A percentile compares a stretch with the other conserved stretches of the same genome.
phyloP scores from a whole-genome alignment of 1,139 yeast genomes.

The Yamadazyma diospyri region DNA sequence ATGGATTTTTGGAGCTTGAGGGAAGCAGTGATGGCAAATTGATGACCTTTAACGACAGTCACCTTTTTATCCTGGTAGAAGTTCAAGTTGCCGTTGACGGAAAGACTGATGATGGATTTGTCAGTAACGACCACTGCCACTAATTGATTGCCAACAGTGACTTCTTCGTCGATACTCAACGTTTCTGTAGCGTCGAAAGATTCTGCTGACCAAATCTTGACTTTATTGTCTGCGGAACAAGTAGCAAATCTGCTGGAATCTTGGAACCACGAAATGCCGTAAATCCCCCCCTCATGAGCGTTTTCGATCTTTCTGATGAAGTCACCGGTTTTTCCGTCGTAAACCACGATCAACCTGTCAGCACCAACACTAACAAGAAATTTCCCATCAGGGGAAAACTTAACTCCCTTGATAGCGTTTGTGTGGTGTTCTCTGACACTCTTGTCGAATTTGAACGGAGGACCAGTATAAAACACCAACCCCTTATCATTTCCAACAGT shows the following conservation, averaged over 20 bases:
- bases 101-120: constrained; percentile 59
- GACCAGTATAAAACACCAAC: constrained; percentile 83
- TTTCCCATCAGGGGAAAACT: constrained; percentile 76
- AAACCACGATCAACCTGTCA: constrained; percentile 72
- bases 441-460: constrained; percentile 83
- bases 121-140: constrained; percentile 75
- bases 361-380: constrained; percentile 81
- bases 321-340: constrained; percentile 89
- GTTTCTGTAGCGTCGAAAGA: constrained; percentile 22
- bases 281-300: constrained; percentile 77
- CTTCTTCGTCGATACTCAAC: constrained; percentile 38
- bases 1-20: constrained; percentile 24
- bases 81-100: constrained; percentile 70
- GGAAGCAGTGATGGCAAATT: constrained; percentile 64
- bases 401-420: constrained; percentile 77
- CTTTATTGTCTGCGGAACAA: constrained; percentile 76
- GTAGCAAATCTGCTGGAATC: constrained; percentile 66
- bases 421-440: constrained; percentile 73
- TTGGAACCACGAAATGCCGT: constrained; percentile 68
- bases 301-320: constrained; percentile 49
- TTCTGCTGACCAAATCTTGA: constrained; percentile 59
- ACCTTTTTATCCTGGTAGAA: constrained; percentile 42
- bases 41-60: constrained; percentile 67
- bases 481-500: constrained; percentile 89
- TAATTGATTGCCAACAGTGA: constrained; percentile 60